Percentiles rank a stretch among this genome's conserved stretches.
These are phyloP conservation scores for Calonectria multiphialidica DNA, from an alignment of 2,329 filamentous ascomycete species.

Conservation along the genomic window DNA sequence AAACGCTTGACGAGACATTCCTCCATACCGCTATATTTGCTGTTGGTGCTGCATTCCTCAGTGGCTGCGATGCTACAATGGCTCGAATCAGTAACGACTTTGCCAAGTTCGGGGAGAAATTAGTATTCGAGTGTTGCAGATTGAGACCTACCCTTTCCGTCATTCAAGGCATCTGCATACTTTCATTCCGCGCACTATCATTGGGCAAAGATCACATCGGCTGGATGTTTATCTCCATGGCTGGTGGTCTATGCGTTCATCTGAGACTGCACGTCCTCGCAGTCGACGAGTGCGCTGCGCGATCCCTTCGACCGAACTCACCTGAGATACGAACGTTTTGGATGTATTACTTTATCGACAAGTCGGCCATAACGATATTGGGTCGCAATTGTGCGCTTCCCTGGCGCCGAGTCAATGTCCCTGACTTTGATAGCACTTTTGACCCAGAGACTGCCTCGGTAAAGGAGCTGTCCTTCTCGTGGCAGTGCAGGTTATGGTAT, in stretches of 20 bases:
- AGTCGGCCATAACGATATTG: not conserved
- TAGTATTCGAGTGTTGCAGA: not conserved
- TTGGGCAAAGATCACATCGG: not conserved
- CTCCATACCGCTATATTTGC: not conserved
- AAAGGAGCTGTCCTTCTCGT: not conserved
- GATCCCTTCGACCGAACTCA: not conserved
- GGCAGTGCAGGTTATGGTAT: not conserved
- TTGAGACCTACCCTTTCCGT: not conserved
- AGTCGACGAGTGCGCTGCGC: not conserved
- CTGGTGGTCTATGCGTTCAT: not conserved
- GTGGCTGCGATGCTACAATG: not conserved
- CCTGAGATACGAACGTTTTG: not conserved
- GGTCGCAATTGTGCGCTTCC: not conserved
- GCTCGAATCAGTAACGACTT: not conserved
- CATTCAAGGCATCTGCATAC: not conserved
- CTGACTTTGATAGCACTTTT: not conserved
- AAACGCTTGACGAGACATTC: not conserved
- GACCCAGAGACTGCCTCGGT: not conserved
- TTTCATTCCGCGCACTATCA: not conserved
- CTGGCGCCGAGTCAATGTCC: not conserved
- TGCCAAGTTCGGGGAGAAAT: not conserved
- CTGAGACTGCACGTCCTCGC: not conserved
- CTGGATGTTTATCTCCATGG: constrained; percentile 4
- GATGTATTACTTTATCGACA: constrained; percentile 6
- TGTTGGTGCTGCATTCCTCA: not conserved